Evolutionary conservation across 495 filamentous ascomycete species (phyloP).

Genomic region (Coniosporium apollinis): DNA sequence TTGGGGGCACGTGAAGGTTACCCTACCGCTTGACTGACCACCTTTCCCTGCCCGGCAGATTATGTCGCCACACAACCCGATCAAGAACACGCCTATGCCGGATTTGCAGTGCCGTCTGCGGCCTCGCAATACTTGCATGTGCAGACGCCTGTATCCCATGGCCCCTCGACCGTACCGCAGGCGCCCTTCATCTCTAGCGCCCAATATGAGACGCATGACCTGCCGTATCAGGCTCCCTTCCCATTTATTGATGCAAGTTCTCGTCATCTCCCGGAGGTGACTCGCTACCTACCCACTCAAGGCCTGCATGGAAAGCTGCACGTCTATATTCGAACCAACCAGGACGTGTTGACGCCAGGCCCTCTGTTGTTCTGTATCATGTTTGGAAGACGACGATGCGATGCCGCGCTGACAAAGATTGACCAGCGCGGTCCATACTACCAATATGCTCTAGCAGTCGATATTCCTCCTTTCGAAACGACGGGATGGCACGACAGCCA

Average conservation of each 20-base stretch:
- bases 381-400: constrained; percentile 56
- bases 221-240: constrained; percentile 32
- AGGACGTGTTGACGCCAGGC: constrained; percentile 46
- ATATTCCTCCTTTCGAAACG: constrained; percentile 50
- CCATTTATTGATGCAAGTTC: constrained; percentile 33
- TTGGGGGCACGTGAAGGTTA: constrained; percentile 13
- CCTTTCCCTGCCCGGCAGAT: constrained; percentile 15
- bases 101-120: constrained; percentile 19
- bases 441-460: constrained; percentile 54
- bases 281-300: constrained; percentile 46
- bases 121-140: constrained; percentile 20
- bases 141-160: constrained; percentile 22
- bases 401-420: constrained; percentile 43
- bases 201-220: constrained; percentile 23
- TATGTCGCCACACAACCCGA: constrained; percentile 23
- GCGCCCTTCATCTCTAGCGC: constrained; percentile 19
- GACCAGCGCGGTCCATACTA: constrained; percentile 40
- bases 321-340: constrained; percentile 56
- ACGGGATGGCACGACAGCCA: constrained; percentile 50
- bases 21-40: constrained; percentile 13
- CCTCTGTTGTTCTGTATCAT: constrained; percentile 44
- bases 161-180: constrained; percentile 11
- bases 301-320: constrained; percentile 54
- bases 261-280: constrained; percentile 40
- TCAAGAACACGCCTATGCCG: constrained; percentile 19